Percentiles rank a stretch among this genome's conserved stretches.
phyloP scores from a whole-genome alignment of 2,329 filamentous ascomycete species.

The Polytolypa hystricis region DNA sequence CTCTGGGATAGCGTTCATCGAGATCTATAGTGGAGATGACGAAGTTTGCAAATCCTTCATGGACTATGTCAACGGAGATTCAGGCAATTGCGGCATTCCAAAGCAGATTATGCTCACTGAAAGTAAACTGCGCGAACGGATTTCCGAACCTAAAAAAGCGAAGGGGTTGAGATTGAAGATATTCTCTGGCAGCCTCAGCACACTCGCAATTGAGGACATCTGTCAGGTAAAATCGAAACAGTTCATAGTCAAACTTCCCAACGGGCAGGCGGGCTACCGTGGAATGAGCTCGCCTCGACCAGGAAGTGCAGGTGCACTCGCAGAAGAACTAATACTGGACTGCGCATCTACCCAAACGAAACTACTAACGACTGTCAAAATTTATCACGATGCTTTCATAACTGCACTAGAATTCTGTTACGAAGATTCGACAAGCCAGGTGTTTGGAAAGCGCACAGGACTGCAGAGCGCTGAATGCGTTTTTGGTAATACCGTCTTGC shows the following conservation, averaged over 20 bases:
- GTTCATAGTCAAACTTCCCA: conserved; percentile 62
- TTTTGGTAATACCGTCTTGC: conserved; percentile 52
- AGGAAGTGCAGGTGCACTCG: conserved; percentile 56
- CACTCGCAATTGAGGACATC: conserved; percentile 68
- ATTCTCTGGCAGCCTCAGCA: conserved; percentile 65
- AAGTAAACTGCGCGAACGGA: conserved; percentile 55
- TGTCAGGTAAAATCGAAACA: conserved; percentile 58
- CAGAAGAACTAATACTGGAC: conserved; percentile 63
- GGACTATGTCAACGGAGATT: conserved; percentile 58
- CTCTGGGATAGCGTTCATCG: conserved; percentile 74
- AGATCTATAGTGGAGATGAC: conserved; percentile 71
- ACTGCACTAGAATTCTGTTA: conserved; percentile 90
- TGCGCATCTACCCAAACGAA: conserved; percentile 58
- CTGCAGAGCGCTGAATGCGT: conserved; percentile 62
- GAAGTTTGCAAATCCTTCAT: conserved; percentile 70
- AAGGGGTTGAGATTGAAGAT: conserved; percentile 58
- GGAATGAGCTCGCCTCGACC: conserved; percentile 64
- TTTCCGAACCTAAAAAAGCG: conserved; percentile 61
- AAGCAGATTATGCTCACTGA: conserved; percentile 67
- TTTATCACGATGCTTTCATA: conserved; percentile 66
- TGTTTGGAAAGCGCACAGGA: conserved; percentile 75
- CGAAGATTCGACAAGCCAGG: conserved; percentile 70
- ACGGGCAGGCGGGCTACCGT: conserved; percentile 62
- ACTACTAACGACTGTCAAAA: conserved; percentile 60
- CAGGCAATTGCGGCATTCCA: conserved; percentile 47